These are phyloP conservation scores for Lyophyllum decastes DNA, from an alignment of 768 basidiomycete species.

Conservation along the genomic window DNA sequence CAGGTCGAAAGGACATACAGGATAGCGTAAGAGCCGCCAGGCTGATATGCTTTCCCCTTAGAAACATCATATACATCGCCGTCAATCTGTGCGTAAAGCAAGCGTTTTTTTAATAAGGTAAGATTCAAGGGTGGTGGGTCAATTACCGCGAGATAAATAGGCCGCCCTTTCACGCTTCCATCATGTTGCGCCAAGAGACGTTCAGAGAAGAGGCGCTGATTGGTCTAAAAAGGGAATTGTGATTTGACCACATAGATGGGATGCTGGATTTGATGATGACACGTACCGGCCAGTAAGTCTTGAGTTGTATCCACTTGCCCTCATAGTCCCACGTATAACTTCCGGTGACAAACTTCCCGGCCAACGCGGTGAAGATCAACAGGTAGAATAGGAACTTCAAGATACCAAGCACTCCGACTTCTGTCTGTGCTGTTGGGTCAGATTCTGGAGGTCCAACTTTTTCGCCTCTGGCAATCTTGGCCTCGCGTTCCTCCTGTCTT, in stretches of 20 bases:
- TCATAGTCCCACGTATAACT: slow-evolving; percentile 85
- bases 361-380: slow-evolving; percentile 52
- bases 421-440: slow-evolving; percentile 70
- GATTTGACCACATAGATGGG: background rate
- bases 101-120: background rate
- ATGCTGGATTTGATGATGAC: slow-evolving; percentile 14
- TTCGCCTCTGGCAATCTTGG: slow-evolving; percentile 74
- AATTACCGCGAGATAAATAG: slow-evolving; percentile 84
- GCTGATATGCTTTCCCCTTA: slow-evolving; percentile 79
- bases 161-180: slow-evolving; percentile 62
- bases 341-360: slow-evolving; percentile 86
- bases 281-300: slow-evolving; percentile 64
- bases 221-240: slow-evolving; percentile 37
- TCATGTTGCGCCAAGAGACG: slow-evolving; percentile 64
- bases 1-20: slow-evolving; percentile 45
- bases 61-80: slow-evolving; percentile 93
- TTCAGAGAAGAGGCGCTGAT: slow-evolving; percentile 78
- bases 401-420: slow-evolving; percentile 64
- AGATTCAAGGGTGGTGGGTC: background rate
- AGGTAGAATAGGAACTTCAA: slow-evolving; percentile 69
- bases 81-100: slow-evolving; percentile 62
- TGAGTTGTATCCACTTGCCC: slow-evolving; percentile 58
- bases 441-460: slow-evolving; percentile 69
- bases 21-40: slow-evolving; percentile 81
- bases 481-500: slow-evolving; percentile 71